These are phyloP conservation scores for Rhinocladiella mackenziei DNA, from an alignment of 2,329 filamentous ascomycete species.

Conservation along the genomic window DNA sequence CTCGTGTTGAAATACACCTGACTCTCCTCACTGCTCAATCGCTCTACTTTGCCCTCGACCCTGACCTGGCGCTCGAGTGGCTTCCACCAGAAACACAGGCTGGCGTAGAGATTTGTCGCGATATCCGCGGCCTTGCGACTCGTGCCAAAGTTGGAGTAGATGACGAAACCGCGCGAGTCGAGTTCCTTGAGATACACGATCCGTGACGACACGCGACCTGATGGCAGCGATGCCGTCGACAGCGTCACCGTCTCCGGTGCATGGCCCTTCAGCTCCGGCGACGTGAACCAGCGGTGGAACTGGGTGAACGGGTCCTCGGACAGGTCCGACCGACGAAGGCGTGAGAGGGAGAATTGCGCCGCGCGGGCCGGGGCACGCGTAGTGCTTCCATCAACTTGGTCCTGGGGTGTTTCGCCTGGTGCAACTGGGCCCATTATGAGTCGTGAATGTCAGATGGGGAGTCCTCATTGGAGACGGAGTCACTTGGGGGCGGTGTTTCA, in stretches of 20 bases:
- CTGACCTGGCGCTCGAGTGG: conserved; percentile 82
- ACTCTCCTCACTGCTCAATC: conserved; percentile 67
- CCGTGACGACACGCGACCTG: conserved; percentile 76
- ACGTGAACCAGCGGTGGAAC: conserved; percentile 85
- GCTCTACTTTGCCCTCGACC: conserved; percentile 71
- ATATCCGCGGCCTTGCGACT: conserved; percentile 66
- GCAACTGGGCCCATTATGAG: conserved; percentile 4
- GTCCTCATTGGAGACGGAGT: too few species aligned
- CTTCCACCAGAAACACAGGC: conserved; percentile 88
- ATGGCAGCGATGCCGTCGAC: conserved; percentile 77
- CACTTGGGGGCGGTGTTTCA: background rate
- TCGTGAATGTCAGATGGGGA: background rate
- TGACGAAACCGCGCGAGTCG: conserved; percentile 74
- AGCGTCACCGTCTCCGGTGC: conserved; percentile 88
- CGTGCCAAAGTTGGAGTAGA: conserved; percentile 90
- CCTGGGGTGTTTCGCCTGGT: conserved; percentile 14
- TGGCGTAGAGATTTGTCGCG: conserved; percentile 68
- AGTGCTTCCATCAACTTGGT: conserved; percentile 15
- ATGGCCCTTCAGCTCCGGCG: conserved; percentile 61
- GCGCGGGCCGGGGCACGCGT: conserved; percentile 53
- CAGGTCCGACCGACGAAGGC: conserved; percentile 61
- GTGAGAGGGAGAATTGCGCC: conserved; percentile 68
- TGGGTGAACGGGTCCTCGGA: conserved; percentile 66
- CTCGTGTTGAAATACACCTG: conserved; percentile 61
- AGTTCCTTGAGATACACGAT: conserved; percentile 95